A percentile compares a stretch with the other conserved stretches of the same genome.
phyloP scores from a whole-genome alignment of 192 early-diverging fungal species.

The Pilaira anomala region DNA sequence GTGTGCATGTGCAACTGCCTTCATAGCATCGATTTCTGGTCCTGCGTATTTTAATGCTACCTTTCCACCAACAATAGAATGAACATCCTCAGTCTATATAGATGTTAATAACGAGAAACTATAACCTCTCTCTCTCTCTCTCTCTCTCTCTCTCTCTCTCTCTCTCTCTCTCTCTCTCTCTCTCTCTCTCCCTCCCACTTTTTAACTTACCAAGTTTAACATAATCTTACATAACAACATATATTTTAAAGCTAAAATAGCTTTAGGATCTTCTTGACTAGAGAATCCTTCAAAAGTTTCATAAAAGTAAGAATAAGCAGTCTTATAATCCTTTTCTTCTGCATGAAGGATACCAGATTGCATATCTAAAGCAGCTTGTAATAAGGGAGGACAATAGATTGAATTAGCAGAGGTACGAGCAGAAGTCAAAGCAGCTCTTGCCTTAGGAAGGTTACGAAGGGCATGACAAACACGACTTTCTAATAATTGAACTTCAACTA shows the following conservation, averaged over 20 bases:
- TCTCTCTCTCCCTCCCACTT: neutral
- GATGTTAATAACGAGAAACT: neutral
- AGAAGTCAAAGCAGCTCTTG: slow-evolving; percentile 92
- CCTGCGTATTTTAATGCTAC: slow-evolving; percentile 86
- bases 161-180: neutral
- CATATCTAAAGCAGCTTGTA: slow-evolving; percentile 95
- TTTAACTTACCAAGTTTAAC: slow-evolving; percentile 80
- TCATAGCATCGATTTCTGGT: slow-evolving; percentile 90
- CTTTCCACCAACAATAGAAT: slow-evolving; percentile 87
- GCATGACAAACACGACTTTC: slow-evolving; percentile 94
- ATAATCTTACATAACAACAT: slow-evolving; percentile 99
- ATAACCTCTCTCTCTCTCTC: too few species aligned
- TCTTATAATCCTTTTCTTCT: slow-evolving; percentile 99
- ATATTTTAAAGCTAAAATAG: slow-evolving; percentile 92
- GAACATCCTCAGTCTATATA: slow-evolving; percentile 87
- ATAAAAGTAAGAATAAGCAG: slow-evolving; percentile 98
- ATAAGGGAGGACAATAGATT: slow-evolving; percentile 95
- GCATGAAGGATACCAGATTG: slow-evolving; percentile 97
- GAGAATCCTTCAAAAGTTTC: slow-evolving; percentile 95
- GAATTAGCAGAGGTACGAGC: slow-evolving; percentile 96
- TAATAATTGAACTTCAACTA: slow-evolving; percentile 95
- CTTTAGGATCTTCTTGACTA: slow-evolving; percentile 82
- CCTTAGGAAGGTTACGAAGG: slow-evolving; percentile 88
- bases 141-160: neutral
- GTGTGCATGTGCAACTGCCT: slow-evolving; percentile 89